Evolutionary conservation across 2,329 filamentous ascomycete genomes (phyloP), one percentile per base, ranked within the genome.

Genomic region (Microdochium nivale): DNA sequence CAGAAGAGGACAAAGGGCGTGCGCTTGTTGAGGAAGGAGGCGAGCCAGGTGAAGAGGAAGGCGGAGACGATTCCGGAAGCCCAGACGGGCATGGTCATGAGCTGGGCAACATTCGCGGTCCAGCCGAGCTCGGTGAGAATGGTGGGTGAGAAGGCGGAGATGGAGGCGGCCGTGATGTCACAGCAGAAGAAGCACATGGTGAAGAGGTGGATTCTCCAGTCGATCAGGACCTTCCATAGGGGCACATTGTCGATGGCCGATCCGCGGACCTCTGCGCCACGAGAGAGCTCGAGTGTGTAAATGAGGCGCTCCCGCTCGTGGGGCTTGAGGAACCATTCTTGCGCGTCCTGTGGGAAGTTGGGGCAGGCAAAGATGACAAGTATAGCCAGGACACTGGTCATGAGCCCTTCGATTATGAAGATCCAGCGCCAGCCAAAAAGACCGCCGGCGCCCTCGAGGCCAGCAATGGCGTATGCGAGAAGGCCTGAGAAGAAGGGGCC

Each of bases 361-460:
- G 62, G 62, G 23, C 60, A 62, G 19, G 62, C 50, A 10, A 56
- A 51, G 25, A 60, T 46, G 24, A 62, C 54, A 24, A 57, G 50
- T 1, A 56, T 32, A 5, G 59, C 51, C 44, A 63, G 46, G 32
- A 53, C 49, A 30, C 55, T 47, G 2, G 62, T 62, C 54, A 58
- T 57, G 8, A 64, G 52, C n/a, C 62, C 62, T 51, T 65, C 62
- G 30, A 63, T 54, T 30, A 76, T 72, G 58, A 77, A 76, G 33
- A 77, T 71, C 73, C 72, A 75, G 21, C 69, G 65, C 71, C 71
- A 73, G 16, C 67, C 63, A 37, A 58, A 58, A 50, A 69, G 69
- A 9, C 70, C 70, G 11, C 60, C 64, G 16, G 64, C 55, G 0
- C 71, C 72, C 32, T 71, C 62, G 61, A 75, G 66, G 40, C 68